Evolutionary conservation across 75 land plant species (phyloP).

Genomic region (Pinus taeda): DNA sequence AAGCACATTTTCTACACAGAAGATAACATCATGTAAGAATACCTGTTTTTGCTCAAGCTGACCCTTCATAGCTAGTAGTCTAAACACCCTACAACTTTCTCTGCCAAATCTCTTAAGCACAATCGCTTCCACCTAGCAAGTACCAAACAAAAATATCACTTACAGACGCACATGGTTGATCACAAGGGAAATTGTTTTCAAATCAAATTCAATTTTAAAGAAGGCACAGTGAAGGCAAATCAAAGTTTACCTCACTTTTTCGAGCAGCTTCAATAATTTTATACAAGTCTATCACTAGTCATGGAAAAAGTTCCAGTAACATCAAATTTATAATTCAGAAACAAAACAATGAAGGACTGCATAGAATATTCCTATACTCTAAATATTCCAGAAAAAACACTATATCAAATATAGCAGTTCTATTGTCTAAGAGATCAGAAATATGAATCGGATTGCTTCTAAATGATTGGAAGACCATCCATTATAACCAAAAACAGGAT

Average conservation of each 20-base stretch:
- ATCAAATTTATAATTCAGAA: not conserved
- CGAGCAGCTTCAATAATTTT: constrained; percentile 60
- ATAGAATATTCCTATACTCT: not conserved
- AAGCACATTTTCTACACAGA: too few species aligned
- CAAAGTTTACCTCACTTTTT: constrained; percentile 61
- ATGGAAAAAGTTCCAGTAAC: constrained; percentile 4
- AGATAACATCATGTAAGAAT: constrained; percentile 1
- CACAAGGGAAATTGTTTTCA: not conserved
- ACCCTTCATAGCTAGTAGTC: constrained; percentile 56
- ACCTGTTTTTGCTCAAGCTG: constrained; percentile 55
- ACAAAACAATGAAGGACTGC: not conserved
- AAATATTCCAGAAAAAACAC: not conserved
- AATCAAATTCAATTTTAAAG: not conserved
- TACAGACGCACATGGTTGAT: not conserved
- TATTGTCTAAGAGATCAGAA: not conserved
- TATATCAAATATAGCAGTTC: not conserved
- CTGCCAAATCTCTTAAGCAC: constrained; percentile 76
- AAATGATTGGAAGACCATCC: not conserved
- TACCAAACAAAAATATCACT: not conserved
- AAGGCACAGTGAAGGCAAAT: not conserved
- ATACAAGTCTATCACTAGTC: constrained; percentile 45
- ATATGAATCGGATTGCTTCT: not conserved
- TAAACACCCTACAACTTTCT: constrained; percentile 84
- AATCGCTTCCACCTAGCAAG: constrained; percentile 73
- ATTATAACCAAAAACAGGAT: constrained; percentile 18